Conservation (phyloP, 2,329 filamentous ascomycete species). For the Fusarium globosum region DNA sequence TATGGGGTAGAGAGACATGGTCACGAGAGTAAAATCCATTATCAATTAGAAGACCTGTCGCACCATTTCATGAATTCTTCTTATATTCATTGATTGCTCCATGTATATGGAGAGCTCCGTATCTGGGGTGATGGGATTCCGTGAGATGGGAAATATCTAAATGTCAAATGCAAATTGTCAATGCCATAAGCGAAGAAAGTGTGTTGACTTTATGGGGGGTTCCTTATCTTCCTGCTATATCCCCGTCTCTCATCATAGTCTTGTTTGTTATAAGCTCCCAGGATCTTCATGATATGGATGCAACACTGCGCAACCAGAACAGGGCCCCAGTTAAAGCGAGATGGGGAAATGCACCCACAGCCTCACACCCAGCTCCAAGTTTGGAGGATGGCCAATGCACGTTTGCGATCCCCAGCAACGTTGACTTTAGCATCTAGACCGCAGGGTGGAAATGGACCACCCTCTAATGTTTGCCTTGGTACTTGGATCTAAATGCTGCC, state of each 20-base stretch:
- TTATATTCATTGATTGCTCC: neutral
- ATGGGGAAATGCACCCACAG: slow-evolving; percentile 19
- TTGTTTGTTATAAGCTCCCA: slow-evolving; percentile 20
- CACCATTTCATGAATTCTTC: neutral
- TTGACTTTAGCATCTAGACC: neutral
- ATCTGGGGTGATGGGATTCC: neutral
- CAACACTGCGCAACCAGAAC: slow-evolving; percentile 13
- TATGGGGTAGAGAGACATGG: slow-evolving; percentile 3
- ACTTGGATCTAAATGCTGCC: neutral
- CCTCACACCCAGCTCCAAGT: slow-evolving; percentile 22
- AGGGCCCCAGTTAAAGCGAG: slow-evolving; percentile 15
- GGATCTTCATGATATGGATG: slow-evolving; percentile 31
- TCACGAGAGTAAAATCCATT: slow-evolving; percentile 17
- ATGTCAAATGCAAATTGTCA: neutral
- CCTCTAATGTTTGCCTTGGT: neutral
- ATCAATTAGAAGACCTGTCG: slow-evolving; percentile 26
- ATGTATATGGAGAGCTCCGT: neutral
- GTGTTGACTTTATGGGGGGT: neutral
- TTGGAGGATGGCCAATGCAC: slow-evolving; percentile 19
- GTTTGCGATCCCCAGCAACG: slow-evolving; percentile 8
- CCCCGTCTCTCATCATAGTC: slow-evolving; percentile 26
- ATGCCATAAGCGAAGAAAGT: slow-evolving; percentile 2
- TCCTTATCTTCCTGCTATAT: neutral
- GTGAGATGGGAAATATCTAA: neutral
- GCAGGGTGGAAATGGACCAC: neutral